Evolutionary conservation across 441 rosid genomes (phyloP).

Genomic region (Cnidoscolus chayamansa): DNA sequence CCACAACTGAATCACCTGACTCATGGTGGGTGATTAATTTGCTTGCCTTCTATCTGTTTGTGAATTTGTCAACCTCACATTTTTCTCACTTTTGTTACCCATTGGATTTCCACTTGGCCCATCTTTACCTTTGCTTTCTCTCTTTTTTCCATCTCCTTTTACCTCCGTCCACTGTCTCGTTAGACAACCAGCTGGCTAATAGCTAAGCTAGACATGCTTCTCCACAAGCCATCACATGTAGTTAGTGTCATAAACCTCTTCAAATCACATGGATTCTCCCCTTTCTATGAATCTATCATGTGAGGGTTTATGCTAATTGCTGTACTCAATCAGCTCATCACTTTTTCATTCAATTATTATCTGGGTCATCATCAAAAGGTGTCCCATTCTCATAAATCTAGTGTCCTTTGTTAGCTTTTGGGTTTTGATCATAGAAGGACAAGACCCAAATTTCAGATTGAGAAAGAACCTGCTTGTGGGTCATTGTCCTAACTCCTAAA

Average conservation of each 20-base stretch:
- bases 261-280: slow-evolving; percentile 8
- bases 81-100: not conserved
- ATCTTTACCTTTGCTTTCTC: not conserved
- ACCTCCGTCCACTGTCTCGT: not conserved
- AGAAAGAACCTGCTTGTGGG: not conserved
- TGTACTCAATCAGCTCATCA: not conserved
- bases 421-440: not conserved
- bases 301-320: not conserved
- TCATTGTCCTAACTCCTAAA: not conserved
- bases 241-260: not conserved
- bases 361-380: not conserved
- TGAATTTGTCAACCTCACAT: slow-evolving; percentile 4
- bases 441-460: not conserved
- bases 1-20: slow-evolving; percentile 1
- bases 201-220: slow-evolving; percentile 1
- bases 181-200: slow-evolving; percentile 2
- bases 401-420: not conserved
- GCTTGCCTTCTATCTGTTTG: not conserved
- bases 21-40: too few relatives aligned
- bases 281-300: slow-evolving; percentile 1
- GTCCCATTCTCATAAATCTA: not conserved
- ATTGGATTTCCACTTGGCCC: not conserved
- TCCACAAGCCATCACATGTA: slow-evolving; percentile 15
- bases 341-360: not conserved
- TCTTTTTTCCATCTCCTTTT: not conserved